These are phyloP conservation scores for Chloromonas sp. DNA, from an alignment of 163 green algal genomes.

Conservation along the genomic window DNA sequence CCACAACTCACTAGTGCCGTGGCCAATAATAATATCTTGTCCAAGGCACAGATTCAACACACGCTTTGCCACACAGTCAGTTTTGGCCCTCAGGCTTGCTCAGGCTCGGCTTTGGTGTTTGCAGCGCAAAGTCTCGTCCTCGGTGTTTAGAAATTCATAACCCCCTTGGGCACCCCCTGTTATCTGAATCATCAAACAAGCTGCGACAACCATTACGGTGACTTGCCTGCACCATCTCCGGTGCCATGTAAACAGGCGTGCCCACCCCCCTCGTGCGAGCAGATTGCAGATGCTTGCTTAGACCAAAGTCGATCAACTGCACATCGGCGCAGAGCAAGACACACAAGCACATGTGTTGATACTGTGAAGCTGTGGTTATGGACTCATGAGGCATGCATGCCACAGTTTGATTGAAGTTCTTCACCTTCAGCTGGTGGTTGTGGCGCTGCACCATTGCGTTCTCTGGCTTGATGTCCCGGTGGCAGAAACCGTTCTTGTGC, in stretches of 20 bases:
- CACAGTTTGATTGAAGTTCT: no score
- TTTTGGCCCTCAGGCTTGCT: no score
- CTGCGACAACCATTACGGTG: not conserved
- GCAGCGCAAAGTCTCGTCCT: no score
- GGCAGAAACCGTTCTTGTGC: constrained; percentile 50
- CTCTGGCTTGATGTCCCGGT: constrained; percentile 55
- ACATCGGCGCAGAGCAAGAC: not conserved
- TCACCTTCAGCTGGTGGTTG: constrained; percentile 56
- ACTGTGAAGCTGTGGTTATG: not conserved
- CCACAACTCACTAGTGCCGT: no score
- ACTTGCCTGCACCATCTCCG: constrained; percentile 51
- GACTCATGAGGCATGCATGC: no score
- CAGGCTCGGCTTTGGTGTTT: no score
- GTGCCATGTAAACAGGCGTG: constrained; percentile 73
- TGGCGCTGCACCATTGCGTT: constrained; percentile 60
- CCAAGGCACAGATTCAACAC: no score
- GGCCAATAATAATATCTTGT: no score
- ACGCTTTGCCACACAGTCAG: no score
- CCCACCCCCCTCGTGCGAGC: constrained; percentile 65
- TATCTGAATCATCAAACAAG: no score
- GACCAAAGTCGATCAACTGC: constrained; percentile 84
- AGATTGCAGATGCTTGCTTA: constrained; percentile 67
- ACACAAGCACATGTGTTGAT: not conserved
- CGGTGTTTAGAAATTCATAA: no score
- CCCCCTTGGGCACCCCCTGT: no score